Percentiles rank a stretch among this genome's conserved stretches.
Evolutionary conservation across 192 early-diverging fungal genomes (phyloP).

Genomic region (Helicostylum pulchrum): DNA sequence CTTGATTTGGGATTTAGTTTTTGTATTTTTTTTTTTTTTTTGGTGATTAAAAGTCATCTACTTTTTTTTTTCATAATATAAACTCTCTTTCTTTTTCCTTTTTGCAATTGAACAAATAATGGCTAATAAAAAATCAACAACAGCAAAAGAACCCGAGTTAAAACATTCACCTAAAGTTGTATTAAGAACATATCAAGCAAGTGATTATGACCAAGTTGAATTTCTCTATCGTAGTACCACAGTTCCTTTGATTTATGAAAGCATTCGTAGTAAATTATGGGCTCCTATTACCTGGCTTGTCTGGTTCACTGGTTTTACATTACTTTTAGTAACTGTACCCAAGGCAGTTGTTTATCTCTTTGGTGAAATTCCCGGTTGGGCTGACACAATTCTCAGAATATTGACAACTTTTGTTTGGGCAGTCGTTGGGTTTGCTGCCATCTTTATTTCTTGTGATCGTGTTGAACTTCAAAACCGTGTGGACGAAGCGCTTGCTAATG

Average conservation of each 20-base stretch:
- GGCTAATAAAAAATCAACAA: neutral
- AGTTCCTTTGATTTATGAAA: slow-evolving; percentile 22
- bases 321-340: slow-evolving; percentile 12
- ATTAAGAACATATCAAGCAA: slow-evolving; percentile 27
- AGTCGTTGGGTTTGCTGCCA: slow-evolving; percentile 8
- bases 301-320: slow-evolving; percentile 13
- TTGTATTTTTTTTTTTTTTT: slow-evolving; percentile 1
- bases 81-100: neutral
- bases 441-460: slow-evolving; percentile 25
- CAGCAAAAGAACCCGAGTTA: neutral
- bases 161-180: slow-evolving; percentile 2
- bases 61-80: neutral
- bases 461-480: slow-evolving; percentile 19
- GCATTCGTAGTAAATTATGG: slow-evolving; percentile 19
- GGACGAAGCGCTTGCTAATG: slow-evolving; percentile 21
- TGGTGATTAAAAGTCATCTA: neutral
- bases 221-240: slow-evolving; percentile 17
- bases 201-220: slow-evolving; percentile 26
- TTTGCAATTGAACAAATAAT: neutral
- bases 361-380: slow-evolving; percentile 11
- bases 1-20: too few relatives aligned
- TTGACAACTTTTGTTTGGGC: slow-evolving; percentile 18
- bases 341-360: neutral
- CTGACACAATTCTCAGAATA: neutral
- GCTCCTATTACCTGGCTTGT: slow-evolving; percentile 17